A percentile compares a stretch with the other conserved stretches of the same genome.
These are phyloP conservation scores for Candida coquimbonensis DNA, from an alignment of 805 yeast genomes.

Conservation along the genomic window DNA sequence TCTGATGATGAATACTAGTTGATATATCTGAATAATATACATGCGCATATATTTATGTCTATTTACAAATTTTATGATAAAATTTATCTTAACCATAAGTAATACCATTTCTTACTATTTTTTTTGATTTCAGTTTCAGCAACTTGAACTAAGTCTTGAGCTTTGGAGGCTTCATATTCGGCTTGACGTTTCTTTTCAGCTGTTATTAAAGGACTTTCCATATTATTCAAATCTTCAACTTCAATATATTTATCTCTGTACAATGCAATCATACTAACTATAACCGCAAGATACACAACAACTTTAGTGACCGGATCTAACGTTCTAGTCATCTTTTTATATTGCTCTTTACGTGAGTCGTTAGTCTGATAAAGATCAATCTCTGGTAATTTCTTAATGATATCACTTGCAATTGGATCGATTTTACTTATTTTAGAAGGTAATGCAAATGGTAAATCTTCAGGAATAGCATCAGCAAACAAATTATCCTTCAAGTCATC, in stretches of 20 bases:
- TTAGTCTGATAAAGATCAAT: conserved; percentile 37
- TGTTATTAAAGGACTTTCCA: conserved; percentile 32
- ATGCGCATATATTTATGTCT: background rate
- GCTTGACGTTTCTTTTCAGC: conserved; percentile 27
- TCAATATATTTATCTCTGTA: conserved; percentile 48
- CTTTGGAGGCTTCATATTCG: conserved; percentile 6
- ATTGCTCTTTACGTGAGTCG: conserved; percentile 34
- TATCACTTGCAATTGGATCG: conserved; percentile 11
- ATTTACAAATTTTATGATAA: background rate
- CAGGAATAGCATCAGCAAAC: conserved; percentile 39
- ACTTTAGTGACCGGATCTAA: conserved; percentile 53
- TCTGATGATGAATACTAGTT: background rate
- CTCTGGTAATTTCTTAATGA: conserved; percentile 27
- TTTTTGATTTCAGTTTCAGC: background rate
- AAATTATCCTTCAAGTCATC: conserved; percentile 43
- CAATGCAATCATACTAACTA: conserved; percentile 44
- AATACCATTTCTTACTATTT: conserved; percentile 20
- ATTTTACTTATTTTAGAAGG: conserved; percentile 27
- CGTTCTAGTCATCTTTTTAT: conserved; percentile 39
- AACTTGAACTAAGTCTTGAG: conserved; percentile 2
- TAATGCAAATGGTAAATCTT: conserved; percentile 50
- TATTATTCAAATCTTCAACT: conserved; percentile 29
- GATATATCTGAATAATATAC: background rate
- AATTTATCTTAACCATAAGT: conserved; percentile 20
- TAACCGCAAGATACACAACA: conserved; percentile 40